Percentiles rank a stretch among this genome's conserved stretches.
phyloP scores from a whole-genome alignment of 495 filamentous ascomycete genomes.

The Xeromyces bisporus region DNA sequence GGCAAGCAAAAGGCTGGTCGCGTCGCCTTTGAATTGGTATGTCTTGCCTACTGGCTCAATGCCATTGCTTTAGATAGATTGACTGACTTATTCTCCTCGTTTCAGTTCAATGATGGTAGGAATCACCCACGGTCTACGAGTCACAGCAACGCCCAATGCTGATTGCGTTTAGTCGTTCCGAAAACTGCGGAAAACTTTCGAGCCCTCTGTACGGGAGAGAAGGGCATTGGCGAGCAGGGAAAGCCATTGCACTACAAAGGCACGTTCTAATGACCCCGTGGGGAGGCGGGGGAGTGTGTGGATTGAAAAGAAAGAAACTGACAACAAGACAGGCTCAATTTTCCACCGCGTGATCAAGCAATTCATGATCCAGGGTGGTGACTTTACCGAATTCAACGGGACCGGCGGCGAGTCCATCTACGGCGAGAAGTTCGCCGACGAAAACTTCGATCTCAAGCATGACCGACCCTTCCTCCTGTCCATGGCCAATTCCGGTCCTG shows the following conservation, averaged over 20 bases:
- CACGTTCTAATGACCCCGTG: too few species aligned
- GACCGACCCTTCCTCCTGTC: conserved; percentile 86
- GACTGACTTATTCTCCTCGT: background rate
- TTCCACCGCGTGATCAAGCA: conserved; percentile 98
- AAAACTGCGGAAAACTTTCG: conserved; percentile 92
- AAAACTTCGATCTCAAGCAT: conserved; percentile 90
- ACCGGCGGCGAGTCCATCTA: conserved; percentile 98
- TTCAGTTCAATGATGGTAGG: conserved; percentile 58
- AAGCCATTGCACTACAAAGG: conserved; percentile 61
- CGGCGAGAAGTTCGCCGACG: conserved; percentile 92
- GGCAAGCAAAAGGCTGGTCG: conserved; percentile 53
- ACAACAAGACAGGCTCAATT: conserved; percentile 34
- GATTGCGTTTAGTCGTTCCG: conserved; percentile 47
- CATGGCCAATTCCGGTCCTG: conserved; percentile 94
- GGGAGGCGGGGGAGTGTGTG: too few species aligned
- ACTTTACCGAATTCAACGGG: conserved; percentile 91
- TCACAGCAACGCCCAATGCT: conserved; percentile 6
- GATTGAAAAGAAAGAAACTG: background rate
- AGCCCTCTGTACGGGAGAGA: conserved; percentile 81
- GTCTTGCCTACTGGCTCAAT: conserved; percentile 8
- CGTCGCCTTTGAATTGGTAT: conserved; percentile 64
- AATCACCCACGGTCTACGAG: conserved; percentile 2
- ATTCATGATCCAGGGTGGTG: conserved; percentile 99
- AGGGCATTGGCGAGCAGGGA: conserved; percentile 71
- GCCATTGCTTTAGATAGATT: background rate